Base-by-base conservation (phyloP, 1,284 basidiomycete genomes). In the Irpex sp. region DNA sequence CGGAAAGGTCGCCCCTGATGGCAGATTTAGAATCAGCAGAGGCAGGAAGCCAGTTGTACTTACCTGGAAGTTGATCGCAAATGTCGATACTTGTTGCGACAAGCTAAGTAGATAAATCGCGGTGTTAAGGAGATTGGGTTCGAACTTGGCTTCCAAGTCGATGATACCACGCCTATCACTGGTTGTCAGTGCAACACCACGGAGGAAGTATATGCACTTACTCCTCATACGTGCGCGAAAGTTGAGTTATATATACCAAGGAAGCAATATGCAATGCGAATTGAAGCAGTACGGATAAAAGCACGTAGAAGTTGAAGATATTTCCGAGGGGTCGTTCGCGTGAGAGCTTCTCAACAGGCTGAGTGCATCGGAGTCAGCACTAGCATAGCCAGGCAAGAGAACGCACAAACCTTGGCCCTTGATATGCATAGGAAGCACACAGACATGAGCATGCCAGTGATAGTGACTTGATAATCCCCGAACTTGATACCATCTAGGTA, bases 401-500 rank as follows among this genome's bases (percentile, higher is more conserved):
- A 35, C 19, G 8, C 13, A 37, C 83, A 58, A 67, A 94, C 94
- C 87, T 96, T 94, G n/a, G 95, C 95, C 7, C 95, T 87, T 53
- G 95, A 97, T 65, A 97, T 97, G 74, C 94, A 97, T 75, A 97
- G 79, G 86, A 98, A 98, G 76, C 95, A 98, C 33, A 97, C 92
- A 35, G 92, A 94, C 95, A 97, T 97, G 71, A 97, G 81, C 88
- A 97, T 95, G 21, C 95, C 94, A 0, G 89, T 95, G 65, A 96
- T 87, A 1, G 94, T 95, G 17, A 95, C 89, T 72, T 97, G 93
- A 74, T 98, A 98, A 75, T 98, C 95, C 31, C 96, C 96, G 76
- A 95, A 97, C 77, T 98, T 98, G 83, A 98, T 97, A 31, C 95
- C 96, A 68, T 98, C 95, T 15, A 98, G 82, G 73, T 98, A 97